Base-by-base conservation (phyloP, 805 yeast genomes). In the Isabelozyma pseudorhagii region DNA sequence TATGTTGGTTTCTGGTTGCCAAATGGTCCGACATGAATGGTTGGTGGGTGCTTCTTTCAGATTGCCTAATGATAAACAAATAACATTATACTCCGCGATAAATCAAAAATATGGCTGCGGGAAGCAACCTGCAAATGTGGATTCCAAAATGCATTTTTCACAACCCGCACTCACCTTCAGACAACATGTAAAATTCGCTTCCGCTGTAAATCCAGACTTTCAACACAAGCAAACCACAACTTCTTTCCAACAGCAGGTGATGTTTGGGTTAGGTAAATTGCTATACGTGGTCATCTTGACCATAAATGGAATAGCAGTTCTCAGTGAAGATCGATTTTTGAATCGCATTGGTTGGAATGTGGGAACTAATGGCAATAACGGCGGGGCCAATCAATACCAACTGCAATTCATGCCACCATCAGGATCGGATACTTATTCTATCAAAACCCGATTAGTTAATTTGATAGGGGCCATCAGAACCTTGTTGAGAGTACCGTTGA, bases 301-400 rank as follows among this genome's bases (percentile, higher is more conserved):
- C 49, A 79, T 87, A 44, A 88, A 88, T 64, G 82, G 93, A 0
- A 79, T 88, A 28, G 94, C 94, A 0, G 85, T 88, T 36, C 76
- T 88, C 46, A 86, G 87, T 62, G 96, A 88, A 58, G 94, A 88
- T 59, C 71, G 96, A 50, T 88, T 88, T 59, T 72, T 88, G 51
- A 83, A 84, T 58, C 74, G 96, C 68, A 80, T 62, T 36, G 75
- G 71, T 25, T 71, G 69, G 71, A 70, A 67, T 8, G 53, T 55
- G 28, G 50, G 58, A 10, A 50, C 50, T 52, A 55, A 55, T 62
- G 45, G 43, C n/a, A 50, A 45, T 27, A 53, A 49, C 62, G 52
- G 54, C 38, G n/a, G 36, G n/a, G 46, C 41, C 11, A 48, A 50
- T n/a, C 61, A 55, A 36, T 56, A 47, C 31, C 64, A 43, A 38